Base-by-base conservation (phyloP, 257 asterid genomes). In the Cordia subcordata region DNA sequence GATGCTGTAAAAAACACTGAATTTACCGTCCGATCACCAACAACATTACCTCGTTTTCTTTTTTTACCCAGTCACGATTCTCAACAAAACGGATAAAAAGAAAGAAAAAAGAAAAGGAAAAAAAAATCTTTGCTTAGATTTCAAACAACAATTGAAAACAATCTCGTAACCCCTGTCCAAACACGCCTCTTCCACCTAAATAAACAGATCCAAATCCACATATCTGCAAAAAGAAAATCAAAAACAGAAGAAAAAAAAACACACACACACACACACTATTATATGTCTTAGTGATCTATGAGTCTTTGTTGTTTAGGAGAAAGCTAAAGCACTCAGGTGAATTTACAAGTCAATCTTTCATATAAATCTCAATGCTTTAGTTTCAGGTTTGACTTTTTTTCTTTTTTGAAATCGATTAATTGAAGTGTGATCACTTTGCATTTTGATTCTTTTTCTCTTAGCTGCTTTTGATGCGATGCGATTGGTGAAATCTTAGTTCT, bases 401-500 rank as follows among this genome's bases (percentile, higher is more conserved):
- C 45, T n/a, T 62, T 17, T 9, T 14, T 44, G n/a, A n/a, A n/a
- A 19, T 37, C 49, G n/a, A n/a, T 15, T 40, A 50, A 23, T 10
- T 32, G 0, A 8, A 11, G 10, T 44, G 17, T 8, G 45, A 32
- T 18, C 22, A n/a, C 60, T 39, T 27, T 40, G 65, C 61, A 66
- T 40, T 58, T 13, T 47, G 12, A 13, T 18, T 17, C 47, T 40
- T 46, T 58, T 18, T 17, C 47, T 40, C 35, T 58, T 44, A 55
- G 49, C 51, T 53, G 42, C 39, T 66, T 59, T 58, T 58, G 47
- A 32, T 52, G 32, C 46, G 49, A 13, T 27, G 35, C 35, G 35
- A 27, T 27, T 27, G 35, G 35, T 27, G 6, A 27, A 27, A 27
- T 27, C 35, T 27, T 27, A 27, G 3, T 27, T 27, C 35, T 27